Base-by-base conservation (phyloP, 176 grass and related monocot species). In the Panicum miliaceum region DNA sequence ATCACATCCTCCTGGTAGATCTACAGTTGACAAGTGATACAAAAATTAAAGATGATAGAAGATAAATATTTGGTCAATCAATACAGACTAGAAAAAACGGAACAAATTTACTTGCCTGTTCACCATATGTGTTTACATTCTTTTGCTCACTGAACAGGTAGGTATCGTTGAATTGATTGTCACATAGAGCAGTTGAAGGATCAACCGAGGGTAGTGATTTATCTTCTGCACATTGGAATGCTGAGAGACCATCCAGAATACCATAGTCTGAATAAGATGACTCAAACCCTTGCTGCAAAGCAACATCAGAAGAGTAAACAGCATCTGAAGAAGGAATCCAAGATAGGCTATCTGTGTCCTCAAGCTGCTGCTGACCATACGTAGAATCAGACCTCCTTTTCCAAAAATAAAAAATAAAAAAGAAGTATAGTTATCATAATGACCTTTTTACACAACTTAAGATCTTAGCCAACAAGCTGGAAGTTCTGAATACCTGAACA, bases 401-500 rank as follows among this genome's bases (percentile, higher is more conserved):
- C 19, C 63, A 62, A 26, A 71, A 77, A 64, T 67, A 14, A 15
- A 47, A 69, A 81, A 0, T 46, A 10, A 26, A 58, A n/a, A 45
- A 63, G 8, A 48, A 37, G 64, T 64, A 84, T 25, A 60, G 64
- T 64, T 22, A 3, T 40, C 56, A 13, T 74, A 42, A 41, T 43
- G 38, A 70, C 22, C 35, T 27, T 5, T 58, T 71, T 58, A 26
- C 5, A 71, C 0, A 22, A 22, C 6, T 74, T 3, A 61, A 74
- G 26, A 61, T 46, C 45, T 63, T 4, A 90, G 34, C 16, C 13
- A 68, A 27, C 15, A 73, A 64, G 6, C 34, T 48, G 66, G 12
- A 50, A 29, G 79, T 58, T 87, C 37, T 23, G 67, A 83, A 71
- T 93, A 98, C 95, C 95, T 98, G 92, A 98, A 98, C 61, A 98